Evolutionary conservation across 306 rosid genomes (phyloP).

Genomic region (Gynostemma pentaphyllum): DNA sequence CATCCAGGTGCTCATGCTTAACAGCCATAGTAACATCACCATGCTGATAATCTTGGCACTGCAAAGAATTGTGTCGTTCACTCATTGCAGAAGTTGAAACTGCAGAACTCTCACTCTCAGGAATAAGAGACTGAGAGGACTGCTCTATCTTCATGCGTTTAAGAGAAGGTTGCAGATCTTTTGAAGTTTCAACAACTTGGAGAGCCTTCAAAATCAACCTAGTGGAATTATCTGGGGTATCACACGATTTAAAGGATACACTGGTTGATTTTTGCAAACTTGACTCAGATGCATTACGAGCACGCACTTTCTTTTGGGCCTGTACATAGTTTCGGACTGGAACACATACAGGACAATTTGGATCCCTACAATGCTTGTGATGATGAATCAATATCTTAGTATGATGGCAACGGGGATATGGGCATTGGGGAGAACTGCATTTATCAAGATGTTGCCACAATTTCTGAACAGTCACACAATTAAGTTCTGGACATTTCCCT

Average conservation of each 20-base stretch:
- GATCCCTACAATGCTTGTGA: constrained; percentile 49
- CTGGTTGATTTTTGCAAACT: constrained; percentile 37
- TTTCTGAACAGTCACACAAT: constrained; percentile 50
- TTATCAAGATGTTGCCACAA: constrained; percentile 62
- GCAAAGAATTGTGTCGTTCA: constrained; percentile 35
- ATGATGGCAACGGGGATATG: constrained; percentile 52
- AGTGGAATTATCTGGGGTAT: constrained; percentile 25
- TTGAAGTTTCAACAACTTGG: constrained; percentile 40
- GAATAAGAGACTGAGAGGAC: constrained; percentile 35
- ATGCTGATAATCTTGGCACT: constrained; percentile 35
- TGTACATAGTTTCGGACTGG: constrained; percentile 46
- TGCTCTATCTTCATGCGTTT: constrained; percentile 85
- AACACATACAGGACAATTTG: constrained; percentile 78
- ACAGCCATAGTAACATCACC: constrained; percentile 32
- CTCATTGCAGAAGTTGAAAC: constrained; percentile 31
- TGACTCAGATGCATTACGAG: constrained; percentile 28
- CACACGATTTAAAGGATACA: constrained; percentile 49
- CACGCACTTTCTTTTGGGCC: constrained; percentile 21
- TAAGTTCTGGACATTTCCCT: constrained; percentile 63
- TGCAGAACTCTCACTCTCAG: constrained; percentile 42
- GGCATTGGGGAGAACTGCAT: constrained; percentile 35
- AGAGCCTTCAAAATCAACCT: constrained; percentile 37
- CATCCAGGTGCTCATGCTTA: constrained; percentile 49
- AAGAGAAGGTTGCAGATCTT: constrained; percentile 56
- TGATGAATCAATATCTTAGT: constrained; percentile 62